Percentiles rank a stretch among this genome's conserved stretches.
Conservation (phyloP, 306 rosid genomes). For the Lathyrus oleraceus region DNA sequence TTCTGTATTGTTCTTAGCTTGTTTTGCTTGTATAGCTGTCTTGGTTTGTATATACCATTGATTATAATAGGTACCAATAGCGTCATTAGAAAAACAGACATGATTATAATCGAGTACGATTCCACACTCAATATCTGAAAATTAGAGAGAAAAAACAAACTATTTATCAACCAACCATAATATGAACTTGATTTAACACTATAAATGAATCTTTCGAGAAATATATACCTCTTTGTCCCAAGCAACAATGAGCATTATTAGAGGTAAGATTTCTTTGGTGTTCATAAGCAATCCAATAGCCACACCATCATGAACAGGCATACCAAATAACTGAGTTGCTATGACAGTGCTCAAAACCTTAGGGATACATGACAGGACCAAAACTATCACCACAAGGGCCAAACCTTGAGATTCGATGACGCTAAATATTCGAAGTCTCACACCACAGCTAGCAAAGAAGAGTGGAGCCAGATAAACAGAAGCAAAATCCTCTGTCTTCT, state of each 20-base stretch:
- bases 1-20: slow-evolving; percentile 42
- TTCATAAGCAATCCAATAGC: slow-evolving; percentile 49
- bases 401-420: not conserved
- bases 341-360: slow-evolving; percentile 43
- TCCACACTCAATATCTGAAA: slow-evolving; percentile 41
- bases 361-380: slow-evolving; percentile 28
- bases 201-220: too few species aligned
- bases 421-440: not conserved
- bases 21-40: slow-evolving; percentile 22
- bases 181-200: too few species aligned
- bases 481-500: slow-evolving; percentile 39
- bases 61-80: slow-evolving; percentile 23
- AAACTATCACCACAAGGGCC: not conserved
- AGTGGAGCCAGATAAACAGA: slow-evolving; percentile 37
- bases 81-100: slow-evolving; percentile 35
- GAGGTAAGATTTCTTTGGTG: slow-evolving; percentile 48
- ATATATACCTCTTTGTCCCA: slow-evolving; percentile 43
- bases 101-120: slow-evolving; percentile 27
- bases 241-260: slow-evolving; percentile 39
- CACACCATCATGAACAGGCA: slow-evolving; percentile 38
- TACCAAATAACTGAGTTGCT: slow-evolving; percentile 24
- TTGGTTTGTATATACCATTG: slow-evolving; percentile 45
- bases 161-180: not conserved
- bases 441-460: slow-evolving; percentile 43
- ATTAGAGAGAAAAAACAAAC: not conserved